A percentile compares a stretch with the other conserved stretches of the same genome.
These are phyloP conservation scores for Tetrahymena elliotti DNA, from an alignment of 73 alveolate species.

Conservation along the genomic window DNA sequence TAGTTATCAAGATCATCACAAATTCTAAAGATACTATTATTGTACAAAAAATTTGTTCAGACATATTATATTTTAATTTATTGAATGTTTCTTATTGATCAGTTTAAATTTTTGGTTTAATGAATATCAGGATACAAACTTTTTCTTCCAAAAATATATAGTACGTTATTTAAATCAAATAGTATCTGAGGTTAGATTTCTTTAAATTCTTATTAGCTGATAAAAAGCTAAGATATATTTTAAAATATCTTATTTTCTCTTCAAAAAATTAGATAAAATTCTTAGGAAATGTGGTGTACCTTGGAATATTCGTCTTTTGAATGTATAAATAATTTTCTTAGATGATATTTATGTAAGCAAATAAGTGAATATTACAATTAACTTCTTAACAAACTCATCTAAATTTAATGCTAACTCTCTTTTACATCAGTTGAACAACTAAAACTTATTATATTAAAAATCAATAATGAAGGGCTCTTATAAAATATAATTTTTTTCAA, in stretches of 20 bases:
- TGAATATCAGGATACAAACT: background rate
- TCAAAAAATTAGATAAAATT: background rate
- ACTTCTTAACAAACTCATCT: background rate
- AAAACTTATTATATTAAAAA: no score
- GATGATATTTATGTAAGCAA: no score
- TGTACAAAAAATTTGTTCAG: no score
- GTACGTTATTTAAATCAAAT: background rate
- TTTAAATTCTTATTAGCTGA: no score
- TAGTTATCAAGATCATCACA: no score
- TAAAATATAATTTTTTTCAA: no score
- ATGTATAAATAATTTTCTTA: background rate
- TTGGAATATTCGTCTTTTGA: no score
- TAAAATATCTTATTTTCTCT: background rate
- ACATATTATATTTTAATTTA: no score
- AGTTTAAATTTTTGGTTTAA: background rate
- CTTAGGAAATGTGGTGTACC: no score
- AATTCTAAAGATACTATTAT: no score
- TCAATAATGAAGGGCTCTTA: no score
- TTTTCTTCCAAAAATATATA: background rate
- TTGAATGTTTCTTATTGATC: background rate
- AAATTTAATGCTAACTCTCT: background rate
- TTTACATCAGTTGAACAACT: background rate
- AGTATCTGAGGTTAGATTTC: background rate
- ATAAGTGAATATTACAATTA: background rate
- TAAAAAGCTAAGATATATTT: background rate